Evolutionary conservation across 371 early-diverging fungal species (phyloP).

Genomic region (Apophysomyces variabilis): DNA sequence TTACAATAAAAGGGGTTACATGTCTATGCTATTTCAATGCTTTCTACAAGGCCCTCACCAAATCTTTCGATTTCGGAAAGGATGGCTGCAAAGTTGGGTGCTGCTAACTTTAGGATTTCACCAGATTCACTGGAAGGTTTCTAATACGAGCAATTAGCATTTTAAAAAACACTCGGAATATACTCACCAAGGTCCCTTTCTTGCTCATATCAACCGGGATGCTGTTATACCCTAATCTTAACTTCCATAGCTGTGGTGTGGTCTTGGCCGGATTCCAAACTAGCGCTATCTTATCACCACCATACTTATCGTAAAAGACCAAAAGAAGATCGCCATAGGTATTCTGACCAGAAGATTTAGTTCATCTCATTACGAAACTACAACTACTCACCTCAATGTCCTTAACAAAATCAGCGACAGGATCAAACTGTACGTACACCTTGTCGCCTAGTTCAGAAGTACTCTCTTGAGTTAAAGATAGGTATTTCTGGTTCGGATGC

Average conservation of each 20-base stretch:
- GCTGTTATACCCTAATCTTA: constrained; percentile 64
- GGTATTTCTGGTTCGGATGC: constrained; percentile 47
- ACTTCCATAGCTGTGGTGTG: constrained; percentile 69
- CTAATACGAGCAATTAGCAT: constrained; percentile 19
- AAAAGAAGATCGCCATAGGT: constrained; percentile 58
- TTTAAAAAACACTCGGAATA: neutral
- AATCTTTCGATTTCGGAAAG: constrained; percentile 70
- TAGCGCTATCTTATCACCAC: constrained; percentile 76
- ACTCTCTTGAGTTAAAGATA: constrained; percentile 31
- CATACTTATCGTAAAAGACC: constrained; percentile 79
- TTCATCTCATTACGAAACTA: constrained; percentile 3
- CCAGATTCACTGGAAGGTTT: constrained; percentile 46
- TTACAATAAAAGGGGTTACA: neutral
- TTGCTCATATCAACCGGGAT: constrained; percentile 61
- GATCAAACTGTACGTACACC: constrained; percentile 65
- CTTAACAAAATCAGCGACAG: constrained; percentile 59
- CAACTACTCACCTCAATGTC: constrained; percentile 59
- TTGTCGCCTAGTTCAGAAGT: constrained; percentile 47
- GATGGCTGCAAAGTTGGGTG: constrained; percentile 71
- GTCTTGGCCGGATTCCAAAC: constrained; percentile 68
- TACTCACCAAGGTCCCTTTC: constrained; percentile 54
- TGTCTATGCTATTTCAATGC: constrained; percentile 15
- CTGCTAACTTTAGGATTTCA: constrained; percentile 55
- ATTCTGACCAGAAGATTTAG: constrained; percentile 22
- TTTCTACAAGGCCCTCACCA: constrained; percentile 45